A percentile compares a stretch with the other conserved stretches of the same genome.
phyloP scores from a whole-genome alignment of 208 protist species.

The Leishmania mexicana region DNA sequence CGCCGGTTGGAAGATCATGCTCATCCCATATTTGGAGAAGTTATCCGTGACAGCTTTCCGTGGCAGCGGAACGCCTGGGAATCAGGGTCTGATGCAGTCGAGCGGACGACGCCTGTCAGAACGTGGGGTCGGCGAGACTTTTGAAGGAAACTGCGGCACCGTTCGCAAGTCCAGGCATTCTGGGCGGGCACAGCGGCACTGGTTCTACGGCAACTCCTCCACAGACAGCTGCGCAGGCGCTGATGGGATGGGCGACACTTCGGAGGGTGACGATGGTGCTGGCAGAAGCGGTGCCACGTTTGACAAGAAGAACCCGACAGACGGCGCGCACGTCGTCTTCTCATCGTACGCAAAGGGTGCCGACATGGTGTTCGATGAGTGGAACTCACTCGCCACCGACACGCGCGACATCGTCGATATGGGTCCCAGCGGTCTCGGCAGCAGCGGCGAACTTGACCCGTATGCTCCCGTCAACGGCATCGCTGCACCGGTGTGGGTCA shows the following conservation, averaged over 20 bases:
- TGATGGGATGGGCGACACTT: not conserved
- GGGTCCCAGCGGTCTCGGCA: not conserved
- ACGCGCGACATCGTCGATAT: not conserved
- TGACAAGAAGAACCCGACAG: not conserved
- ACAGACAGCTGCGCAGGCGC: not conserved
- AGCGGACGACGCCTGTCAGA: not conserved
- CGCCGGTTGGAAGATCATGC: conserved; percentile 29
- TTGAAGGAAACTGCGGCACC: not conserved
- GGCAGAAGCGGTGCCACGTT: not conserved
- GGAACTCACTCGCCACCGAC: conserved; percentile 5
- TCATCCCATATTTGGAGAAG: conserved; percentile 26
- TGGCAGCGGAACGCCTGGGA: not conserved
- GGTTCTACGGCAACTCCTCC: not conserved
- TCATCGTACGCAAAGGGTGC: conserved; percentile 34
- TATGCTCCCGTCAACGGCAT: conserved; percentile 13
- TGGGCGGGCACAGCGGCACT: not conserved
- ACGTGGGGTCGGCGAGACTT: no score
- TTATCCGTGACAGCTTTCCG: not conserved
- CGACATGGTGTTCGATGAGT: conserved; percentile 17
- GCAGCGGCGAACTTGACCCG: conserved; percentile 28
- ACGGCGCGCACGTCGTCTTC: conserved; percentile 15
- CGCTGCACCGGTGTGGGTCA: conserved; percentile 6
- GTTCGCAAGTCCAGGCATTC: not conserved
- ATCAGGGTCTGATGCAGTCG: not conserved
- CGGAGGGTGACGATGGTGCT: not conserved